phyloP scores from a whole-genome alignment of 345 rosid genomes.

The Gossypium herbaceum region DNA sequence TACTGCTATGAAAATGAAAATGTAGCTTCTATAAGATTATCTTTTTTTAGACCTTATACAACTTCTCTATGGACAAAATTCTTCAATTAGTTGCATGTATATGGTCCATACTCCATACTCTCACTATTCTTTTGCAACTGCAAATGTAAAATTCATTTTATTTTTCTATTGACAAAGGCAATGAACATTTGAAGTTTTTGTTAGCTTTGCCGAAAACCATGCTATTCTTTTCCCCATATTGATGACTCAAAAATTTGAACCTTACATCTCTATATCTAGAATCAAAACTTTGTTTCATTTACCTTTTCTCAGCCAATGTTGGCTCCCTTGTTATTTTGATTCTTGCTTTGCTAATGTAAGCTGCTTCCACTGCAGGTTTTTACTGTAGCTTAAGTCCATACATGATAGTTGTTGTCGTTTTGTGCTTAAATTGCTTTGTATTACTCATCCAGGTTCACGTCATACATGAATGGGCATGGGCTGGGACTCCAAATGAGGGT shows the following conservation, averaged over 20 bases:
- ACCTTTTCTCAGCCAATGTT: too few species aligned
- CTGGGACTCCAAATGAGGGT: conserved; percentile 94
- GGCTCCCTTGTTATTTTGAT: background rate
- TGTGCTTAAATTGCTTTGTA: background rate
- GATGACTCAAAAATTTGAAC: background rate
- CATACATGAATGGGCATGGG: conserved; percentile 99
- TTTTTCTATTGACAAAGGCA: background rate
- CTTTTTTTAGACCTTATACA: too few species aligned
- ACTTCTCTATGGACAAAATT: too few species aligned
- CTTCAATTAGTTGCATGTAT: too few species aligned
- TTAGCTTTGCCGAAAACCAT: background rate
- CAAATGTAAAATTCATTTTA: too few species aligned
- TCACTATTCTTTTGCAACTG: too few species aligned
- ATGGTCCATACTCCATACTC: too few species aligned
- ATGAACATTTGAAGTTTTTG: background rate
- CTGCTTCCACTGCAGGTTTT: background rate
- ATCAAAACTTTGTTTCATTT: background rate
- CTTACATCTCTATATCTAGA: background rate
- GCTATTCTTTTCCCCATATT: background rate
- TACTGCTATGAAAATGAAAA: too few species aligned
- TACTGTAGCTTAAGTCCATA: background rate
- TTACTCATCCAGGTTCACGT: conserved; percentile 60
- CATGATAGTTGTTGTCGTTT: background rate
- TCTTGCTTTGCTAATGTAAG: background rate
- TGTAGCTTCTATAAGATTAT: too few species aligned